Evolutionary conservation across 352 stramenopile species (phyloP).

Genomic region (Phytophthora pseudosyringae): DNA sequence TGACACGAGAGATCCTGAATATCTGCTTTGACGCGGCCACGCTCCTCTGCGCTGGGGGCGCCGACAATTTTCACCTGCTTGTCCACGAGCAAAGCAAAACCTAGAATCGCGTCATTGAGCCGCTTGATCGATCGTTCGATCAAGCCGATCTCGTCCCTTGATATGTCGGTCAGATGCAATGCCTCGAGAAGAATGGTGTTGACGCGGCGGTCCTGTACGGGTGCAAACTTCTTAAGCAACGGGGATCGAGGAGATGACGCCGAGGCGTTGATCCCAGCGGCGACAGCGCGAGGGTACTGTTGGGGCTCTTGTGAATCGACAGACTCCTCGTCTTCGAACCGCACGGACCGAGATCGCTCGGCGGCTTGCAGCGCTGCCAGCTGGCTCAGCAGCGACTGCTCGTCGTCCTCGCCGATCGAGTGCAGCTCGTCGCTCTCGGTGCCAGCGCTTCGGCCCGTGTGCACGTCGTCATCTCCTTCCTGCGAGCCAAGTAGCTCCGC

Average conservation of each 20-base stretch:
- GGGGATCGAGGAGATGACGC: constrained; percentile 41
- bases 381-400: constrained; percentile 22
- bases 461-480: constrained; percentile 12
- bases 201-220: constrained; percentile 58
- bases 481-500: constrained; percentile 27
- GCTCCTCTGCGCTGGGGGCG: constrained; percentile 47
- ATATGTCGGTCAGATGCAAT: constrained; percentile 69
- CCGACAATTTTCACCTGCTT: constrained; percentile 78
- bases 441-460: constrained; percentile 10
- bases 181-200: constrained; percentile 69
- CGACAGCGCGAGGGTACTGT: constrained; percentile 13
- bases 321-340: constrained; percentile 27
- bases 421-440: constrained; percentile 9
- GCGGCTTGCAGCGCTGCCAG: constrained; percentile 18
- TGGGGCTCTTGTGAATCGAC: constrained; percentile 1
- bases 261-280: constrained; percentile 14
- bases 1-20: constrained; percentile 69
- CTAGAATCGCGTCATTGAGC: constrained; percentile 64
- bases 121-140: constrained; percentile 68
- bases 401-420: constrained; percentile 20
- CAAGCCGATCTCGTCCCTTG: constrained; percentile 55
- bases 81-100: constrained; percentile 76
- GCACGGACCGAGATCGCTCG: constrained; percentile 12
- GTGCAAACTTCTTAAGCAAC: constrained; percentile 65
- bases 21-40: constrained; percentile 57